phyloP scores from a whole-genome alignment of 2,329 filamentous ascomycete genomes.

The Phyllosticta citribraziliensis region DNA sequence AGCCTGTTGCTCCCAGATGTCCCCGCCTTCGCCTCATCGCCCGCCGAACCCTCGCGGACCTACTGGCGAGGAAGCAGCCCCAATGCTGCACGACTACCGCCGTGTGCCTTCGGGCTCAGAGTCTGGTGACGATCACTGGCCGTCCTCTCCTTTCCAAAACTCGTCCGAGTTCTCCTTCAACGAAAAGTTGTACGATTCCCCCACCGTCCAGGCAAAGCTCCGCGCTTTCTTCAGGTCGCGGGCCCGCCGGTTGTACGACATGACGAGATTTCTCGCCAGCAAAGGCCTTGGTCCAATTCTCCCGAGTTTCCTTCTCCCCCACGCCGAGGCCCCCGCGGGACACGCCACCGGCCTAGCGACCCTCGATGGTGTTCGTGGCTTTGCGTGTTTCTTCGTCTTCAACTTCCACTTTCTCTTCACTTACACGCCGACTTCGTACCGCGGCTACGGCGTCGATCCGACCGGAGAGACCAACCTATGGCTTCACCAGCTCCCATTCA shows the following conservation, averaged over 20 bases:
- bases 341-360: constrained; percentile 2
- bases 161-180: background rate
- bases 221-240: constrained; percentile 1
- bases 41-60: background rate
- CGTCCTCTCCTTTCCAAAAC: background rate
- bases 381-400: constrained; percentile 56
- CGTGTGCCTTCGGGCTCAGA: background rate
- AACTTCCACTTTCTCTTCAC: constrained; percentile 49
- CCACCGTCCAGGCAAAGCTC: background rate
- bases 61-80: background rate
- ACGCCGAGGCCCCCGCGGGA: background rate
- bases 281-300: background rate
- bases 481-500: constrained; percentile 40
- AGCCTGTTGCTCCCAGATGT: background rate
- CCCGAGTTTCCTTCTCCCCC: constrained; percentile 6
- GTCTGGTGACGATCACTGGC: background rate
- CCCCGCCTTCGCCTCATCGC: background rate
- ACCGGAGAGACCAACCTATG: constrained; percentile 40
- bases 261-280: background rate
- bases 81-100: constrained; percentile 5
- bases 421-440: constrained; percentile 45
- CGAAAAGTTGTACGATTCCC: background rate
- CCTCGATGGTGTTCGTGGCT: constrained; percentile 56
- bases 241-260: constrained; percentile 2
- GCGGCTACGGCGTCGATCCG: constrained; percentile 36